Conservation (phyloP, 1,139 yeast genomes). For the Barnettozyma hawaiiensis region DNA sequence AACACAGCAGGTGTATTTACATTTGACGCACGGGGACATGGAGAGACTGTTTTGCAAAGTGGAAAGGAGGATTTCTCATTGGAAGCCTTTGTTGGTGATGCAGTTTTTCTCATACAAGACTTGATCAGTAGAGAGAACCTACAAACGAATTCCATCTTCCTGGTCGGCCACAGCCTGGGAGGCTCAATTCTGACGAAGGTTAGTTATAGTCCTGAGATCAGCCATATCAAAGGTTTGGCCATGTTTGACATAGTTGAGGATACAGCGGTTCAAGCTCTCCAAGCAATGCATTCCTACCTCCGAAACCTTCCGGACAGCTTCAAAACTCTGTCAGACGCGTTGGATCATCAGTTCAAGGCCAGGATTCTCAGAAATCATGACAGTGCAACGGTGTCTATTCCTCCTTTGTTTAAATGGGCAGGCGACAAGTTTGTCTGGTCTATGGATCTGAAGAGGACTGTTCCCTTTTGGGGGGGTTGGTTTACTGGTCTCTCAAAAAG, state of each 20-base stretch:
- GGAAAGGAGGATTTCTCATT: constrained; percentile 41
- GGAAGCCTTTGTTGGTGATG: constrained; percentile 52
- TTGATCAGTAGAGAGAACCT: constrained; percentile 29
- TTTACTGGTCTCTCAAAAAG: constrained; percentile 61
- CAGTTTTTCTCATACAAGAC: constrained; percentile 39
- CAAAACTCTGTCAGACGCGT: constrained; percentile 47
- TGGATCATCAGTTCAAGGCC: constrained; percentile 73
- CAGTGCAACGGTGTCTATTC: constrained; percentile 75
- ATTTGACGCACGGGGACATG: constrained; percentile 86
- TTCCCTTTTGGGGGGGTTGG: constrained; percentile 78
- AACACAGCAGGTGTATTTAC: constrained; percentile 52
- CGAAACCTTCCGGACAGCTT: constrained; percentile 57
- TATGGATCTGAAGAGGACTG: constrained; percentile 54
- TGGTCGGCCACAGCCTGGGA: constrained; percentile 90
- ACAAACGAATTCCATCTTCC: constrained; percentile 34
- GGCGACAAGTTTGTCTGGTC: constrained; percentile 47
- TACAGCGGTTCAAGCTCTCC: constrained; percentile 68
- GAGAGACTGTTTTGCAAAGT: constrained; percentile 38
- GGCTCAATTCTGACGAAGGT: constrained; percentile 72
- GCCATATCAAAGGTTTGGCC: constrained; percentile 53
- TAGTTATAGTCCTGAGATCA: constrained; percentile 28
- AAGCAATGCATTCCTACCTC: constrained; percentile 61
- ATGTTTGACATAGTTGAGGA: constrained; percentile 94
- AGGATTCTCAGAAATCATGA: constrained; percentile 47
- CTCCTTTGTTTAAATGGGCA: constrained; percentile 44